Conservation (phyloP, 805 yeast species). For the Candida endomychidarum region DNA sequence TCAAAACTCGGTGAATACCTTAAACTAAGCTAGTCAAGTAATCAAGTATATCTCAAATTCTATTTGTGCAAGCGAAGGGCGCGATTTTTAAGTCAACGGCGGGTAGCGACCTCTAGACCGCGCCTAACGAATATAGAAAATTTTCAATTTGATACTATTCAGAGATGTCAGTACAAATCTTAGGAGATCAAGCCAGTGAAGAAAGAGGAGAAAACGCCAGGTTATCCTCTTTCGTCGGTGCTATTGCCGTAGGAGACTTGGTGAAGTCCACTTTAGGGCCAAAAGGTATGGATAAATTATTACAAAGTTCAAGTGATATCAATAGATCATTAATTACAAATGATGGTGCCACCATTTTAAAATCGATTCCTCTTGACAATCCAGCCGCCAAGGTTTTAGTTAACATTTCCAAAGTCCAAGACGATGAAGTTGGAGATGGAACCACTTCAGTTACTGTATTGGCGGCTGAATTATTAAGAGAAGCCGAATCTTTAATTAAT, state of each 20-base stretch:
- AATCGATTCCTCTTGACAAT: conserved; percentile 90
- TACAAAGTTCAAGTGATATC: conserved; percentile 77
- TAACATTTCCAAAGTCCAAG: conserved; percentile 93
- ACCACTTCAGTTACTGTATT: conserved; percentile 93
- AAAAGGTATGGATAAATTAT: conserved; percentile 96
- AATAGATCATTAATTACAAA: conserved; percentile 83
- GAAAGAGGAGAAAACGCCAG: conserved; percentile 99
- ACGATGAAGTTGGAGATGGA: conserved; percentile 98
- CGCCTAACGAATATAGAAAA: neutral
- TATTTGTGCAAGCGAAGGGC: no score
- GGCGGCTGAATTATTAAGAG: conserved; percentile 89
- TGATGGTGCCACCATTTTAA: conserved; percentile 97
- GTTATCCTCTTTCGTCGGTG: conserved; percentile 95
- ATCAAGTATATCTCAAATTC: neutral
- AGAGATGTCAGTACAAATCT: conserved; percentile 80
- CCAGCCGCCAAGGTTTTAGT: conserved; percentile 97
- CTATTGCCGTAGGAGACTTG: conserved; percentile 97
- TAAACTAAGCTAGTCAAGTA: neutral
- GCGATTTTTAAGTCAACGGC: no score
- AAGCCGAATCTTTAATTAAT: conserved; percentile 90
- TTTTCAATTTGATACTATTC: neutral
- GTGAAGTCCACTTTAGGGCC: conserved; percentile 96
- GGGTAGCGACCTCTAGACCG: no score
- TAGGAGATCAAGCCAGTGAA: conserved; percentile 96
- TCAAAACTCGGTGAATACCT: no score